These are phyloP conservation scores for Lojkania enalia DNA, from an alignment of 2,329 filamentous ascomycete species.

Conservation along the genomic window DNA sequence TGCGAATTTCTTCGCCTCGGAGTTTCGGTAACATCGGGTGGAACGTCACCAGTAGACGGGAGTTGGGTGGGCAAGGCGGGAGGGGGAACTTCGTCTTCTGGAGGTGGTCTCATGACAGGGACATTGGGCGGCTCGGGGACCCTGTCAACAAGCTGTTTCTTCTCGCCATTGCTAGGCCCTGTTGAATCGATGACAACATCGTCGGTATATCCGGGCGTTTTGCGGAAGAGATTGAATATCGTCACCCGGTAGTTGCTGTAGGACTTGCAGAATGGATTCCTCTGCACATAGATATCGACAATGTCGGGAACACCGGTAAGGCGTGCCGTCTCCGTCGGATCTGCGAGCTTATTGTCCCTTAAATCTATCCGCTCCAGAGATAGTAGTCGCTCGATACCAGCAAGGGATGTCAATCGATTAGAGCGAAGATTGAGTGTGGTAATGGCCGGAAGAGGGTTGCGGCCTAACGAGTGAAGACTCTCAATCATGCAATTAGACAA, in stretches of 20 bases:
- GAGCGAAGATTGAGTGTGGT: slow-evolving; percentile 88
- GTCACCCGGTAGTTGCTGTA: slow-evolving; percentile 83
- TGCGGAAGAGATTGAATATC: slow-evolving; percentile 95
- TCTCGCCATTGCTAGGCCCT: slow-evolving; percentile 82
- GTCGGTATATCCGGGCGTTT: slow-evolving; percentile 84
- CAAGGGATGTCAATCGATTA: slow-evolving; percentile 84
- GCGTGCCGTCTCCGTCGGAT: slow-evolving; percentile 86
- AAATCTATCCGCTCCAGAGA: slow-evolving; percentile 89
- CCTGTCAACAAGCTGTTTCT: slow-evolving; percentile 80
- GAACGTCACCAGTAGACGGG: slow-evolving; percentile 29
- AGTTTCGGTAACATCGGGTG: slow-evolving; percentile 19
- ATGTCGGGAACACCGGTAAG: slow-evolving; percentile 90
- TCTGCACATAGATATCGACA: slow-evolving; percentile 86
- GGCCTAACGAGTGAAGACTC: slow-evolving; percentile 82
- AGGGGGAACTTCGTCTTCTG: slow-evolving; percentile 61
- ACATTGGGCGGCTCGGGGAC: slow-evolving; percentile 74
- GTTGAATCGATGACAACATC: slow-evolving; percentile 87
- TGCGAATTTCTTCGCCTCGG: slow-evolving; percentile 32
- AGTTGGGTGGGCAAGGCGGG: slow-evolving; percentile 66
- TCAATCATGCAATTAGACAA: slow-evolving; percentile 98
- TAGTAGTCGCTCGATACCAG: slow-evolving; percentile 84
- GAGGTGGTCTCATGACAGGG: slow-evolving; percentile 73
- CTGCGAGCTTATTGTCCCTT: slow-evolving; percentile 86
- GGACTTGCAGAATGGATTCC: slow-evolving; percentile 88
- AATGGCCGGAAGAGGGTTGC: slow-evolving; percentile 88